phyloP scores from a whole-genome alignment of 352 stramenopile species.

The Globisporangium rhizosaccharum region DNA sequence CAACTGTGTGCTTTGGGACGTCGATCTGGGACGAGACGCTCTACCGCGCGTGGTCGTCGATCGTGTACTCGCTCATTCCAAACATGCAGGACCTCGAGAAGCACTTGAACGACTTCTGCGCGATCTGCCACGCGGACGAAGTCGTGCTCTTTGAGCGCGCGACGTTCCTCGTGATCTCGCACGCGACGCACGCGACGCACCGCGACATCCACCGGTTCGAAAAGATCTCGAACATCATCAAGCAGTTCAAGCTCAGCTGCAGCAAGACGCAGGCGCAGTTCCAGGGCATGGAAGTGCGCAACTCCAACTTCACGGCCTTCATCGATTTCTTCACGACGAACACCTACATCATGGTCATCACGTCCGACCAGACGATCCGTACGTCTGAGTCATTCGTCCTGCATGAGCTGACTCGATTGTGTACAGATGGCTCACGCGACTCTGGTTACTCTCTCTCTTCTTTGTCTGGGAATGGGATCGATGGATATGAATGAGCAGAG shows the following conservation, averaged over 20 bases:
- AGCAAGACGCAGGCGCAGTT: constrained; percentile 98
- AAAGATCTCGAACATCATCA: constrained; percentile 99
- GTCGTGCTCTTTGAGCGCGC: constrained; percentile 98
- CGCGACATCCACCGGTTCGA: constrained; percentile 98
- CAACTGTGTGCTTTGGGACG: constrained; percentile 93
- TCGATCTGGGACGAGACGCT: constrained; percentile 99
- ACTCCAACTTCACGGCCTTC: constrained; percentile 98
- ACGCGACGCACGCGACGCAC: constrained; percentile 89
- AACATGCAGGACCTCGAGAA: constrained; percentile 96
- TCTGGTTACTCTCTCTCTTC: neutral
- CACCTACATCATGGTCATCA: constrained; percentile 99
- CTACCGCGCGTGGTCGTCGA: constrained; percentile 98
- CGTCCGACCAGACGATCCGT: constrained; percentile 89
- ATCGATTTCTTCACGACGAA: constrained; percentile 98
- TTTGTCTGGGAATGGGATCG: constrained; percentile 5
- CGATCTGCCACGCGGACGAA: constrained; percentile 94
- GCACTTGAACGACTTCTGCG: constrained; percentile 96
- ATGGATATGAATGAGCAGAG: constrained; percentile 30
- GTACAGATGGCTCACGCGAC: too few species aligned
- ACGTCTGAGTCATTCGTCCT: constrained; percentile 17
- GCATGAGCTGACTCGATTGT: neutral
- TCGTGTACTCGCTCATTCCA: constrained; percentile 99
- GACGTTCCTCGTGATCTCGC: constrained; percentile 98
- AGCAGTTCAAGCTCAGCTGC: constrained; percentile 99
- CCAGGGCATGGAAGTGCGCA: constrained; percentile 95